phyloP scores from a whole-genome alignment of 2,329 filamentous ascomycete genomes.

The Fusarium pseudocircinatum region DNA sequence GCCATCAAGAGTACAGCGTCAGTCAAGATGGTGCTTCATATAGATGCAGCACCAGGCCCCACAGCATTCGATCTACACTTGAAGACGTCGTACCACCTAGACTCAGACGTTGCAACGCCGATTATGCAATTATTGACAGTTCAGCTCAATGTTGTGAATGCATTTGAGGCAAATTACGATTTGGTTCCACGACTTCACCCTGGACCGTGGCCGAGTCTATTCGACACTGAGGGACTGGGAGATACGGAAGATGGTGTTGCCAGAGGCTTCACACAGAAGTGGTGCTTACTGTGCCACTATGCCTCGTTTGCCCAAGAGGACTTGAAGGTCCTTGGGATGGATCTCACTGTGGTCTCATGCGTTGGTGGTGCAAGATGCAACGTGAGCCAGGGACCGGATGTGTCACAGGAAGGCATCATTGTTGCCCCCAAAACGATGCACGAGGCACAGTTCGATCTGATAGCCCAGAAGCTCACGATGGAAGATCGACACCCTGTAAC shows the following conservation, averaged over 20 bases:
- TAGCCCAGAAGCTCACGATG: conserved; percentile 78
- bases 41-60: conserved; percentile 61
- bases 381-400: conserved; percentile 51
- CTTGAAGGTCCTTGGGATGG: conserved; percentile 70
- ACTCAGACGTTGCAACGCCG: conserved; percentile 81
- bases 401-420: conserved; percentile 55
- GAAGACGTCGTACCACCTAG: conserved; percentile 79
- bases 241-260: conserved; percentile 47
- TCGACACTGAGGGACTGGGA: conserved; percentile 66
- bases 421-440: conserved; percentile 75
- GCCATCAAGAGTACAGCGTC: conserved; percentile 59
- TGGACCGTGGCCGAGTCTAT: conserved; percentile 88
- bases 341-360: conserved; percentile 68
- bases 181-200: conserved; percentile 81
- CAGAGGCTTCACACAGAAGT: conserved; percentile 79
- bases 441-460: conserved; percentile 77
- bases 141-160: conserved; percentile 77
- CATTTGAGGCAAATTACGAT: conserved; percentile 93
- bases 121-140: conserved; percentile 78
- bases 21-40: conserved; percentile 56
- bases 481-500: conserved; percentile 83
- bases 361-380: conserved; percentile 71
- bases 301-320: conserved; percentile 82
- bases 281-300: conserved; percentile 78
- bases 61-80: conserved; percentile 75